A percentile compares a stretch with the other conserved stretches of the same genome.
Evolutionary conservation across 106 monocot species (phyloP).

Genomic region (Amphibolis antarctica): DNA sequence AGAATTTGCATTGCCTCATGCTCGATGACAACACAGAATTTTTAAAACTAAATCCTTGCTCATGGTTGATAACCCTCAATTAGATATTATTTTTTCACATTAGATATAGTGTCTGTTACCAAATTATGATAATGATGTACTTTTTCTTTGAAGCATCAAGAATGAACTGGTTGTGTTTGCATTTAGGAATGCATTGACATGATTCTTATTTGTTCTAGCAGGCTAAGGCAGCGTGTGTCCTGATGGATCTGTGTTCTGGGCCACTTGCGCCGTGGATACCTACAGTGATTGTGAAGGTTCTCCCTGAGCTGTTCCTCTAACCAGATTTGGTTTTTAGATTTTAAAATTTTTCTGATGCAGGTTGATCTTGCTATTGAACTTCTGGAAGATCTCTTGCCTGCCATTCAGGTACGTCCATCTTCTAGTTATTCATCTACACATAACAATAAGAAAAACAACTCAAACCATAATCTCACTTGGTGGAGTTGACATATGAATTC

Average conservation of each 20-base stretch:
- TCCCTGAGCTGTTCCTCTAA: not conserved
- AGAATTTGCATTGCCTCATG: too few species aligned
- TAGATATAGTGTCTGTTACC: too few species aligned
- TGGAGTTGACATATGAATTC: not conserved
- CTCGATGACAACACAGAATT: too few species aligned
- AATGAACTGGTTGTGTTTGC: not conserved
- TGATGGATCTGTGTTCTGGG: constrained; percentile 77
- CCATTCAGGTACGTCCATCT: constrained; percentile 96
- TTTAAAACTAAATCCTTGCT: too few species aligned
- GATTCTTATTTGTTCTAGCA: constrained; percentile 13
- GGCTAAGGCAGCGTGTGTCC: constrained; percentile 76
- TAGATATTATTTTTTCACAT: too few species aligned
- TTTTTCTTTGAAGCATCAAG: too few species aligned
- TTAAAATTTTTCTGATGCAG: constrained; percentile 27
- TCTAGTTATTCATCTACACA: too few species aligned
- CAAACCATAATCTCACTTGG: not conserved
- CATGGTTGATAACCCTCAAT: too few species aligned
- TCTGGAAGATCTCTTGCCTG: constrained; percentile 68
- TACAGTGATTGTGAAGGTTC: constrained; percentile 60
- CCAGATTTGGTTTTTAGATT: not conserved
- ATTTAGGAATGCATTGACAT: not conserved
- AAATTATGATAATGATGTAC: too few species aligned
- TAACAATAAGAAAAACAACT: too few species aligned
- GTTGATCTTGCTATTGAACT: constrained; percentile 81
- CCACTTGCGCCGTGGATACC: constrained; percentile 70